phyloP scores from a whole-genome alignment of 75 land plant genomes.

The Ceratopteris richardii region DNA sequence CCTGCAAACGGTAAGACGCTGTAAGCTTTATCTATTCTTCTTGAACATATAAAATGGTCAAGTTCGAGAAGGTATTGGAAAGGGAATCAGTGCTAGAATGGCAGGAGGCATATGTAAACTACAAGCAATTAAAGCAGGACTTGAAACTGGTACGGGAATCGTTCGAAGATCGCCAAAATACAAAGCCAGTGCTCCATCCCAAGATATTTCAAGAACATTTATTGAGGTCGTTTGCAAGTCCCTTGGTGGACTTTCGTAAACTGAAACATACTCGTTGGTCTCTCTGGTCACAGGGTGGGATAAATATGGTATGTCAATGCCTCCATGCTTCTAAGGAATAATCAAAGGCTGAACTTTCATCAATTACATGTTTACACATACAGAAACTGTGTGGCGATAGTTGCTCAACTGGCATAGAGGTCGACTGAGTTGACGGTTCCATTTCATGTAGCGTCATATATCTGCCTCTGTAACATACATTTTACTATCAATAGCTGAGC shows the following conservation, averaged over 20 bases:
- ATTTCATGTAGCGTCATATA: too few relatives aligned
- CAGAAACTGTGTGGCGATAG: too few relatives aligned
- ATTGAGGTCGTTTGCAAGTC: constrained; percentile 4
- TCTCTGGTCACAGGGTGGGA: constrained; percentile 2
- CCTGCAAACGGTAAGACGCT: too few relatives aligned
- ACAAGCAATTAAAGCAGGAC: constrained; percentile 34
- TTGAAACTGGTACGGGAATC: constrained; percentile 8
- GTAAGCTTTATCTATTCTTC: too few relatives aligned
- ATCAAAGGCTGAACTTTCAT: neutral
- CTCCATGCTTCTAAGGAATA: neutral
- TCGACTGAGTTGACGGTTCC: too few relatives aligned
- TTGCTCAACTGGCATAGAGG: too few relatives aligned
- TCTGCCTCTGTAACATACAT: neutral
- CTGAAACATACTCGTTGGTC: constrained; percentile 3
- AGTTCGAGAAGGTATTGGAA: constrained; percentile 42
- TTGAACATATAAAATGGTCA: constrained; percentile 20
- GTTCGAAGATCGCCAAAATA: neutral
- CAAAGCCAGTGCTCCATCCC: neutral
- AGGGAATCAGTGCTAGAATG: constrained; percentile 49
- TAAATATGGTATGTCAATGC: constrained; percentile 4
- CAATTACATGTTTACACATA: too few relatives aligned
- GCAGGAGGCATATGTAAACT: constrained; percentile 38
- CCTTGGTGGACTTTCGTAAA: neutral
- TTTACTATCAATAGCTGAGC: too few relatives aligned
- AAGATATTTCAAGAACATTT: neutral